Evolutionary conservation across 2,329 filamentous ascomycete species (phyloP), one percentile per base, ranked within the genome.

Genomic region (Zymoseptoria tritici): DNA sequence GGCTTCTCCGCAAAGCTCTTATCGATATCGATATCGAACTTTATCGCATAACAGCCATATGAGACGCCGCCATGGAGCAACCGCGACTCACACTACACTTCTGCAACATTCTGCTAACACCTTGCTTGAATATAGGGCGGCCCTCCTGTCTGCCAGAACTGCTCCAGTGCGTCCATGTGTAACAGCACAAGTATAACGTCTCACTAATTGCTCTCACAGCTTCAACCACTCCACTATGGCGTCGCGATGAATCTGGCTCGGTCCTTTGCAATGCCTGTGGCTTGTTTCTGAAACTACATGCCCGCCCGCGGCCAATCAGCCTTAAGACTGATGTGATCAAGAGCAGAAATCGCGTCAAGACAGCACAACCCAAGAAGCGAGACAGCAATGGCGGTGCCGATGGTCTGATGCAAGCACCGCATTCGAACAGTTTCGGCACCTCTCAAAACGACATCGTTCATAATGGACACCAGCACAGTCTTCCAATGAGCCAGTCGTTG

Each of bases 241-340:
- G 94, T 70, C 88, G 94, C 79, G 94, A 99, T 81, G 94, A 99
- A 79, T 85, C 88, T 70, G 94, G 94, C 67, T 89, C 91, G 0
- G 93, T 99, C 46, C 88, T 99, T 56, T 99, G 94, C 85, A 99
- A 99, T 78, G 94, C 94, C 71, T 99, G 94, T 77, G 94, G 94
- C 61, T 83, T 99, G 59, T 99, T 97, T 77, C 83, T 97, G 71
- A 99, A 99, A 82, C 83, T 99, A 67, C 94, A 99, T 74, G 92
- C 92, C 65, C 89, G 92, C 24, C 86, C 94, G 62, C 87, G 94
- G 59, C 94, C 94, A 67, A 97, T 96, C 74, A 96, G 90, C 69
- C 83, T 99, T 70, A 99, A 99, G 82, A 97, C 94, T 54, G 94
- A 99, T 80, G 93, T 97, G 67, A 99, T 99, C 80, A 99, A 99